Evolutionary conservation across 345 rosid genomes (phyloP).

Genomic region (Arabis hirsuta): DNA sequence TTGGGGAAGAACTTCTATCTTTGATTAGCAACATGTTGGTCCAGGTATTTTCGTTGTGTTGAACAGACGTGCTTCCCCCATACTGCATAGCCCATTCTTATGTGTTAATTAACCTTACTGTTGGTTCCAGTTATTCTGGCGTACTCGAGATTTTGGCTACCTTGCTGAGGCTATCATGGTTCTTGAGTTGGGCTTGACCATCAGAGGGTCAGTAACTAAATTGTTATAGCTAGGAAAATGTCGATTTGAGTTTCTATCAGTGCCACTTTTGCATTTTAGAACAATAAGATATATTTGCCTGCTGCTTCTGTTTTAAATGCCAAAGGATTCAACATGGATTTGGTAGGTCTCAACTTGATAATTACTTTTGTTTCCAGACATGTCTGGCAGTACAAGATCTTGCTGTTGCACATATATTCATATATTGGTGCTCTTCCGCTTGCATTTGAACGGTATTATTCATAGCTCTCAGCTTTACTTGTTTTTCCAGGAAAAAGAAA

Average conservation of each 20-base stretch:
- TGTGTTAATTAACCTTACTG: constrained; percentile 12
- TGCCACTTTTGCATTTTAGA: constrained; percentile 6
- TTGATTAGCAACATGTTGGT: constrained; percentile 74
- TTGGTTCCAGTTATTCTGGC: constrained; percentile 72
- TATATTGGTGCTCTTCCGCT: constrained; percentile 73
- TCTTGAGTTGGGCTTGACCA: constrained; percentile 85
- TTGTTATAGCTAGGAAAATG: constrained; percentile 5
- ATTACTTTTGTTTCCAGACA: constrained; percentile 53
- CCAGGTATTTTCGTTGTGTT: constrained; percentile 61
- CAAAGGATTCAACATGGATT: constrained; percentile 9
- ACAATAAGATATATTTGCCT: neutral
- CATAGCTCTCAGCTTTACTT: constrained; percentile 24
- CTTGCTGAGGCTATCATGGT: constrained; percentile 88
- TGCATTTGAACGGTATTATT: constrained; percentile 84
- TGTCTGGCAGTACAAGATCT: constrained; percentile 89
- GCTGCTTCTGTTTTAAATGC: constrained; percentile 17
- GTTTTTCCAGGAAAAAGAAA: neutral
- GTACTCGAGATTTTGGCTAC: constrained; percentile 73
- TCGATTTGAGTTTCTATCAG: neutral
- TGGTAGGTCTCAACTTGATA: constrained; percentile 17
- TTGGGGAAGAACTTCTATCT: constrained; percentile 90
- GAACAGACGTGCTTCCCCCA: neutral
- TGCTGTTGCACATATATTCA: constrained; percentile 86
- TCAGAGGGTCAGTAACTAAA: constrained; percentile 63
- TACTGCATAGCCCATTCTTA: neutral